Evolutionary conservation across 163 green algal species (phyloP).

Genomic region (Picocystis sp.): DNA sequence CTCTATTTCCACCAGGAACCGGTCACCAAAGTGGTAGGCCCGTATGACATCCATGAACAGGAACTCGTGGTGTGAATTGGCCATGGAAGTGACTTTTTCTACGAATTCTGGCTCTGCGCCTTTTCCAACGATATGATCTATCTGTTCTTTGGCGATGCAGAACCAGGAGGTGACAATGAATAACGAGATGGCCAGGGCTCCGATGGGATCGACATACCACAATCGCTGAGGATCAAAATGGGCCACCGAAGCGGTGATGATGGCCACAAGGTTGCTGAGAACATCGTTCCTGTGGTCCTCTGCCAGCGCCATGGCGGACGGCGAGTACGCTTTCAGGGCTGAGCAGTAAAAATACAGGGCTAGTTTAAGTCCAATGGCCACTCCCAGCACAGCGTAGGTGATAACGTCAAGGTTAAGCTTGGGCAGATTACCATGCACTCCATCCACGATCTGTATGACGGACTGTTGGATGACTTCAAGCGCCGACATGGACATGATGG

Average conservation of each 20-base stretch:
- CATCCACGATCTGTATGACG: constrained; percentile 16
- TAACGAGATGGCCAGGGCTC: constrained; percentile 19
- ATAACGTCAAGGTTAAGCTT: constrained; percentile 25
- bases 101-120: constrained; percentile 33
- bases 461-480: constrained; percentile 25
- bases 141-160: constrained; percentile 28
- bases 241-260: constrained; percentile 6
- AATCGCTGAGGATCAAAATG: background rate
- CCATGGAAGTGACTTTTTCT: constrained; percentile 25
- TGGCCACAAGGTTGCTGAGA: constrained; percentile 14
- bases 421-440: constrained; percentile 19
- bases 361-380: constrained; percentile 34
- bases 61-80: constrained; percentile 25
- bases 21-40: constrained; percentile 31
- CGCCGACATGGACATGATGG: constrained; percentile 26
- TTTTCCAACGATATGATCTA: constrained; percentile 46
- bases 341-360: constrained; percentile 27
- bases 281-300: constrained; percentile 28
- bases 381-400: constrained; percentile 41
- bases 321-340: constrained; percentile 15
- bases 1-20: constrained; percentile 41
- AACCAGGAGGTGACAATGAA: constrained; percentile 39
- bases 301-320: constrained; percentile 18
- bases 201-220: constrained; percentile 6
- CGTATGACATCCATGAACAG: constrained; percentile 14